Percentiles rank a stretch among this genome's conserved stretches.
These are phyloP conservation scores for Aureobasidium mangrovei DNA, from an alignment of 2,329 filamentous ascomycete genomes.

Conservation along the genomic window DNA sequence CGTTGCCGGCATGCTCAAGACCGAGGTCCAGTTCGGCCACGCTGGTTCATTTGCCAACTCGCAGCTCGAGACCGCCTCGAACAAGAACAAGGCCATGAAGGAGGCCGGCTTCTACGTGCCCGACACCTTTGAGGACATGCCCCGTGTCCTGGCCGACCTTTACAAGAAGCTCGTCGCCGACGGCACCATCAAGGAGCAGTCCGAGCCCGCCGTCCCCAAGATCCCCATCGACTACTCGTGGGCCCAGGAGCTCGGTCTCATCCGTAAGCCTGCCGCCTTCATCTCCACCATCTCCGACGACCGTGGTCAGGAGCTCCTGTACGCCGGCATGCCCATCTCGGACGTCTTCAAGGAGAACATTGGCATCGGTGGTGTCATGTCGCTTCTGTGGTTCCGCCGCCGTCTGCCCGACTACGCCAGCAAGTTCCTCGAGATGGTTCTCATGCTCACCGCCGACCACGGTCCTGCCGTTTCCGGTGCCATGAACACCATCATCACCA, in stretches of 20 bases:
- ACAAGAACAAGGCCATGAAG: conserved; percentile 95
- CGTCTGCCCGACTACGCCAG: conserved; percentile 91
- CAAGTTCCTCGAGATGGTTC: conserved; percentile 99
- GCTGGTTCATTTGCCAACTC: conserved; percentile 99
- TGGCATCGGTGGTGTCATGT: conserved; percentile 99
- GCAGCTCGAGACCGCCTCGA: conserved; percentile 90
- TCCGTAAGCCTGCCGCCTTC: conserved; percentile 99
- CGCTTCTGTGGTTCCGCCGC: conserved; percentile 97
- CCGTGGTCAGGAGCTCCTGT: conserved; percentile 97
- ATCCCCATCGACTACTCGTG: conserved; percentile 99
- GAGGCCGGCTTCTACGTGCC: conserved; percentile 93
- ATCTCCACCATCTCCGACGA: conserved; percentile 99
- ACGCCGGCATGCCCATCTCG: conserved; percentile 99
- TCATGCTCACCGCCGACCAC: conserved; percentile 99
- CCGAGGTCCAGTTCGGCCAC: conserved; percentile 98
- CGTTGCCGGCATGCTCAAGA: conserved; percentile 99
- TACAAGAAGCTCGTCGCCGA: conserved; percentile 82
- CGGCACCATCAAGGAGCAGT: conserved; percentile 73
- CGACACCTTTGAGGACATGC: conserved; percentile 94
- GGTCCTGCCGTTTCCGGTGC: conserved; percentile 97
- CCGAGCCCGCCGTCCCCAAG: conserved; percentile 92
- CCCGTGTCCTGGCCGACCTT: conserved; percentile 62
- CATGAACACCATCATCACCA: conserved; percentile 99
- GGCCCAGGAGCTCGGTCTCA: conserved; percentile 97
- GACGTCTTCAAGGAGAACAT: conserved; percentile 99